Base-by-base conservation (phyloP, 2,329 filamentous ascomycete species). In the Bertia moriformis region DNA sequence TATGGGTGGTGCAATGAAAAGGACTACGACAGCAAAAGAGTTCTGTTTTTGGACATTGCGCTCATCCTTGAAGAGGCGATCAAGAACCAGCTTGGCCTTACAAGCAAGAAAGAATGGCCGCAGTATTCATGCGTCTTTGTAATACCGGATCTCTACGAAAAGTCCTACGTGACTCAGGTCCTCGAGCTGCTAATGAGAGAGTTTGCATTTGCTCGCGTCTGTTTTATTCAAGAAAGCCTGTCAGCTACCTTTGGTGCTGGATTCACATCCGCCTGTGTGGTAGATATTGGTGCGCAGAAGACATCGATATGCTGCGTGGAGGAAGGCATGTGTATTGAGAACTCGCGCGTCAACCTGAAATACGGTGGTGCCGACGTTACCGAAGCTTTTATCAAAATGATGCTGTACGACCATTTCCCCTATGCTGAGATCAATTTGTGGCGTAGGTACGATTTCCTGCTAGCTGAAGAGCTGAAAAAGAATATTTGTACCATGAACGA, bases 241-340 rank as follows among this genome's bases (percentile, higher is more conserved):
- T 78, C 79, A 1, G 78, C 78, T 5, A 80, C 77, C 0, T 85
- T 82, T 50, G 80, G 80, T 12, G 79, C 78, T n/a, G 80, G 79
- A 2, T 82, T 78, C 48, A 78, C 77, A 7, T 75, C 69, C 33
- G 71, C 75, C 13, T 84, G 80, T 50, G 77, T 84, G 43, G 77
- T 85, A 18, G 80, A 85, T 52, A 73, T 85, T 48, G 80, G 80
- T 24, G 79, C 79, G 1, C 78, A 84, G 52, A 85, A 85, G 61
- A 84, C 80, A 1, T 83, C 80, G 1, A 78, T 85, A 14, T 83
- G 78, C 53, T 85, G 80, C 46, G 78, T 85, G n/a, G 80, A 85
- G 47, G 80, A 85, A 57, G 80, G 80, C 13, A 75, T 84, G 69
- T 79, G 78, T 48, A 65, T 83, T 19, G 79, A 83, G 44, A 78